These are phyloP conservation scores for Cutaneotrichosporon sp. DNA, from an alignment of 1,284 basidiomycete species.

Conservation along the genomic window DNA sequence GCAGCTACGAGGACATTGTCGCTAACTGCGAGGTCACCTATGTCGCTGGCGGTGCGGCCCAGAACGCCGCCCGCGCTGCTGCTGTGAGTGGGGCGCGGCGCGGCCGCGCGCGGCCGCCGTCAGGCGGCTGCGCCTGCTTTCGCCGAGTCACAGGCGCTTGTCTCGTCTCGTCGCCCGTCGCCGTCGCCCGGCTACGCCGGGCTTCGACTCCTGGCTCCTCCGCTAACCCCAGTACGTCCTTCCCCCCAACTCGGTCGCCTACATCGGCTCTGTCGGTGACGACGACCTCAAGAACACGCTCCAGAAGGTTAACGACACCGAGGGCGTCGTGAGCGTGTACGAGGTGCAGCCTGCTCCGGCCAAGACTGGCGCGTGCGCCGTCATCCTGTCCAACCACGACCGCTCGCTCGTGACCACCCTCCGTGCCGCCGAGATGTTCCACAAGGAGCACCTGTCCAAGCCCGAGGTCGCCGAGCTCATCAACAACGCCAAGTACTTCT, in stretches of 20 bases:
- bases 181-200: neutral
- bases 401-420: slow-evolving; percentile 89
- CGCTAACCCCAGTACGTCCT: slow-evolving; percentile 66
- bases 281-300: slow-evolving; percentile 87
- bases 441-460: slow-evolving; percentile 71
- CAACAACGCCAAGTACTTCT: slow-evolving; percentile 77
- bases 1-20: neutral
- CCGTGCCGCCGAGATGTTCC: slow-evolving; percentile 84
- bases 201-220: neutral
- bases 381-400: slow-evolving; percentile 88
- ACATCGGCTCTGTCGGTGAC: slow-evolving; percentile 88
- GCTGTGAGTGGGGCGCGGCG: slow-evolving; percentile 60
- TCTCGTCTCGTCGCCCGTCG: neutral
- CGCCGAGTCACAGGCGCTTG: no score
- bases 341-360: slow-evolving; percentile 71
- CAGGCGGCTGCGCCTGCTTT: neutral
- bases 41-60: slow-evolving; percentile 93
- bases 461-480: slow-evolving; percentile 70
- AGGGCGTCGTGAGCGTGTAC: slow-evolving; percentile 85
- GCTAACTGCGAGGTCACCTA: slow-evolving; percentile 83
- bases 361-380: slow-evolving; percentile 95
- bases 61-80: slow-evolving; percentile 93
- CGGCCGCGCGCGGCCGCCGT: neutral
- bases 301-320: slow-evolving; percentile 84
- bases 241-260: slow-evolving; percentile 85